Evolutionary conservation across 2,329 filamentous ascomycete genomes (phyloP).

Genomic region (Monilinia vaccinii-corymbosi): DNA sequence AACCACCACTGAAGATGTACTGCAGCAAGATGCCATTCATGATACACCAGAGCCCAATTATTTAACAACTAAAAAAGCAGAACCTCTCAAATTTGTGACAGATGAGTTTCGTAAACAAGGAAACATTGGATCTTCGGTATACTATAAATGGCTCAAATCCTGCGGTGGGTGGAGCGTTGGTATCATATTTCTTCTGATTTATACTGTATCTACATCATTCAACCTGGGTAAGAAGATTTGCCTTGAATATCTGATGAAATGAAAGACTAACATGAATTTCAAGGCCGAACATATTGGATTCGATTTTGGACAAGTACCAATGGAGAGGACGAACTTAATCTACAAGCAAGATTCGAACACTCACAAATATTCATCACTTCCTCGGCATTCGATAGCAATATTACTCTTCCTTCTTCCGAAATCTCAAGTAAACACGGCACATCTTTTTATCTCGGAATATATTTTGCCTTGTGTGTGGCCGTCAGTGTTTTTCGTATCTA

Average conservation of each 20-base stretch:
- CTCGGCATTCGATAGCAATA: background rate
- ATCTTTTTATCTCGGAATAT: constrained; percentile 8
- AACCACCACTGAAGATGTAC: background rate
- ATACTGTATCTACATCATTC: background rate
- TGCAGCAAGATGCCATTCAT: background rate
- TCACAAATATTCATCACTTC: background rate
- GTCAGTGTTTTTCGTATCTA: constrained; percentile 1
- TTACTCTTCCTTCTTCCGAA: background rate
- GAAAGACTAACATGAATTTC: background rate
- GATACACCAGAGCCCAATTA: background rate
- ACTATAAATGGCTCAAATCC: constrained; percentile 4
- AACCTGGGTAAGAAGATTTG: background rate
- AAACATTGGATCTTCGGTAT: constrained; percentile 7
- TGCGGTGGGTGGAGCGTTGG: constrained; percentile 7
- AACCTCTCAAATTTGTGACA: constrained; percentile 5
- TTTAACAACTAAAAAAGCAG: background rate
- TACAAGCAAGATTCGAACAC: background rate
- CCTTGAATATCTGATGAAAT: no score
- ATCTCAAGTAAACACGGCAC: background rate
- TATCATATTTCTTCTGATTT: background rate
- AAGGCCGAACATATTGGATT: constrained; percentile 10
- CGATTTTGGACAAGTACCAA: constrained; percentile 6
- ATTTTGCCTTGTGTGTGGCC: constrained; percentile 5
- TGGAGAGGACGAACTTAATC: background rate
- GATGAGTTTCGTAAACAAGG: constrained; percentile 9